Conservation (phyloP, 1,284 basidiomycete species). For the Phylloporus sp. region DNA sequence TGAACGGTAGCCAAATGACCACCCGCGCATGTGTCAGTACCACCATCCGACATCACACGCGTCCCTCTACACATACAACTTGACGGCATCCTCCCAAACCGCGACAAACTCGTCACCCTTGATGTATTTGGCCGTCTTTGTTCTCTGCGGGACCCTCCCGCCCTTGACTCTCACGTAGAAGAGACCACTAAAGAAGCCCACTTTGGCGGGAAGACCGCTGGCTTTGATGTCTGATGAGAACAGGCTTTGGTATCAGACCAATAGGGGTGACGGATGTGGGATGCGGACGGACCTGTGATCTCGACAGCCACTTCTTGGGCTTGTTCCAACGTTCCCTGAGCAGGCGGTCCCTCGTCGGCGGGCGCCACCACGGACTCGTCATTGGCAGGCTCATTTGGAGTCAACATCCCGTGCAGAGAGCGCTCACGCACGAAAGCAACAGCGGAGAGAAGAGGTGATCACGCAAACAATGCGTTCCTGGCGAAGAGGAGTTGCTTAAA, state of each 20-base stretch:
- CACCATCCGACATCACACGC: not conserved
- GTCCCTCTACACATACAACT: conserved; percentile 23
- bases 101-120: conserved; percentile 34
- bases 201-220: conserved; percentile 37
- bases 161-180: conserved; percentile 36
- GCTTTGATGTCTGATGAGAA: conserved; percentile 32
- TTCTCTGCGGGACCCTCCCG: conserved; percentile 30
- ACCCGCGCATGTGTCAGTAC: conserved; percentile 4
- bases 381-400: conserved; percentile 10
- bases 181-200: conserved; percentile 31
- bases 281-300: conserved; percentile 29
- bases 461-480: not conserved
- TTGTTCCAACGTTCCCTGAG: conserved; percentile 6
- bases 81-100: conserved; percentile 30
- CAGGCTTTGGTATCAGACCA: not conserved
- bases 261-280: not conserved
- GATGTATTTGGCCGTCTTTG: conserved; percentile 31
- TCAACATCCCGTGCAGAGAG: conserved; percentile 19
- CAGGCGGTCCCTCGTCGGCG: not conserved
- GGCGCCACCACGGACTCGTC: not conserved
- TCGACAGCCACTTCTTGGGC: conserved; percentile 29
- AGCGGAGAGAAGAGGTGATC: not conserved
- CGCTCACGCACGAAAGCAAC: not conserved
- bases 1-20: not conserved
- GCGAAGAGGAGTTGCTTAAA: not conserved